Base-by-base conservation (phyloP, 331 rosid genomes). In the Acacia pycnantha region DNA sequence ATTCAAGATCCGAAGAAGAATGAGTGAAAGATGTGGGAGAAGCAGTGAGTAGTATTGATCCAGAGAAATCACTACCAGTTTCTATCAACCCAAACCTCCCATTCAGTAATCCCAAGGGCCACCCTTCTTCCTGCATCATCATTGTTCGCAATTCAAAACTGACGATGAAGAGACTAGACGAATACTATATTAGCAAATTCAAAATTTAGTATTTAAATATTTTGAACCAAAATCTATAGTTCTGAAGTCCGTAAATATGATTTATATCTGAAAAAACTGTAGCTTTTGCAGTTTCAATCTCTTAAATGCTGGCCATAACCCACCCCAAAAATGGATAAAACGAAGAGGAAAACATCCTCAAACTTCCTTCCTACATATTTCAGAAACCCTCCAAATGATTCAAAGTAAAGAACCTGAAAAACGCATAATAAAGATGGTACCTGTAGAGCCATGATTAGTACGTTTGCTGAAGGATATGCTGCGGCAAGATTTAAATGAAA, bases 91-190 rank as follows among this genome's bases (percentile, higher is more conserved):
- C 90, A 85, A 92, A 81, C 78, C 94, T 87, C 6, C 92, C 84
- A 66, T 90, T 91, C 77, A 94, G 89, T 31, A 92, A 85, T 19
- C 98, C 97, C 74, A 94, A 76, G 47, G 98, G 98, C 97, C 97
- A 93, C 44, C 97, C 94, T 77, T 89, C 94, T 50, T 93, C 89
- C 97, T 89, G 47, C 84, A 84, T 48, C 73, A 77, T 40, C 59
- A 73, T 44, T 14, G 21, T 48, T 24, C 2, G 33, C 29, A 58
- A 54, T 37, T 59, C 27, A 11, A 24, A 59, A 59, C 0, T 56
- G 29, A 22, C 27, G 1, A 24, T 61, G 67, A 26, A 12, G 2
- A 26, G 35, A 26, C 19, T 61, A 26, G 35, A 61, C 31, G 31
- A 61, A 24, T 12, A 26, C 18, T 61, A 26, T 11, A 61, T 26